Evolutionary conservation across 2,329 filamentous ascomycete genomes (phyloP).

Genomic region (Penicillium sp.): DNA sequence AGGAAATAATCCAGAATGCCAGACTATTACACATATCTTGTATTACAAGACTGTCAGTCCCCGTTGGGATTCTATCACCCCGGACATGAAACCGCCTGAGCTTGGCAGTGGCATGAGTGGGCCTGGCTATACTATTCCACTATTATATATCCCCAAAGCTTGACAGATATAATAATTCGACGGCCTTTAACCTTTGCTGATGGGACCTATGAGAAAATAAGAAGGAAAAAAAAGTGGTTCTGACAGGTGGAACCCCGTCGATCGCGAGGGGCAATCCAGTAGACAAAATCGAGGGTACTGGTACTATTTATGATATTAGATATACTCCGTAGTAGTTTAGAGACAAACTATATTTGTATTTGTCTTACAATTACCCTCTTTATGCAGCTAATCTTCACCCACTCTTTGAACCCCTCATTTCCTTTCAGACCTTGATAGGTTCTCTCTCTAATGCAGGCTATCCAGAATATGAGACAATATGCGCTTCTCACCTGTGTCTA

Average conservation of each 20-base stretch:
- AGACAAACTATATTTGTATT: not conserved
- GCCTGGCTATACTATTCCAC: not conserved
- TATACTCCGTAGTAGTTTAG: not conserved
- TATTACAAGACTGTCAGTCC: not conserved
- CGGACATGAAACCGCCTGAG: not conserved
- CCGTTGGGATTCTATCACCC: not conserved
- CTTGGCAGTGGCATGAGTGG: not conserved
- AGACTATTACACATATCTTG: not conserved
- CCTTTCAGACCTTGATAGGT: not conserved
- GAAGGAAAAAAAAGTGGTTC: not conserved
- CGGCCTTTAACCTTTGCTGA: not conserved
- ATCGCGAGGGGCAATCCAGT: not conserved
- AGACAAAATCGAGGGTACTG: too few relatives aligned
- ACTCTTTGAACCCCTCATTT: not conserved
- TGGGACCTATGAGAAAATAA: not conserved
- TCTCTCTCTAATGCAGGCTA: not conserved
- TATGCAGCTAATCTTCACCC: not conserved
- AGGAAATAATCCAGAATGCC: not conserved
- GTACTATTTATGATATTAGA: too few relatives aligned
- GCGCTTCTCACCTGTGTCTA: not conserved
- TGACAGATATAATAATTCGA: not conserved
- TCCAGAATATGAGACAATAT: not conserved
- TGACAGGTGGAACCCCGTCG: not conserved
- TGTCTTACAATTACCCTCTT: not conserved
- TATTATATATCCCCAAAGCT: not conserved